Evolutionary conservation across 176 grass and related monocot genomes (phyloP).

Genomic region (Musa troglodytarum): DNA sequence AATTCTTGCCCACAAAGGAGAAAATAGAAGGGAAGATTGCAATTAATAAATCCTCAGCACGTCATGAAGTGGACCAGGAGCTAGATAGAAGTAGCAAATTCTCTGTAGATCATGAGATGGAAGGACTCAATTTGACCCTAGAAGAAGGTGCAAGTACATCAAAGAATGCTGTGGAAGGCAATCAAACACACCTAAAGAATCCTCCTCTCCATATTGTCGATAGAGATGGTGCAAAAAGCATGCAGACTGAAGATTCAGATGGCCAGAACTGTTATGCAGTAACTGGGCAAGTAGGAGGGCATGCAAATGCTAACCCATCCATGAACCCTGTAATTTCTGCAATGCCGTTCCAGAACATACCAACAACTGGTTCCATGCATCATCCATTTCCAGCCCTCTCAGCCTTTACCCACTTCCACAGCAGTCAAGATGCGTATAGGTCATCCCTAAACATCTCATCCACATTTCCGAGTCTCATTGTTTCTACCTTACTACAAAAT

Average conservation of each 20-base stretch:
- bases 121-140: constrained; percentile 17
- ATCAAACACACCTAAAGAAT: constrained; percentile 17
- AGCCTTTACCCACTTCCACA: constrained; percentile 44
- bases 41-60: constrained; percentile 33
- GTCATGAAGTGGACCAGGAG: constrained; percentile 24
- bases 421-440: constrained; percentile 54
- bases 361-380: constrained; percentile 32
- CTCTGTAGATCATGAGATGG: constrained; percentile 23
- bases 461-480: constrained; percentile 61
- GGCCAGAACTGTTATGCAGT: constrained; percentile 27
- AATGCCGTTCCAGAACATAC: constrained; percentile 26
- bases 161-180: constrained; percentile 30
- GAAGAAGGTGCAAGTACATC: constrained; percentile 30
- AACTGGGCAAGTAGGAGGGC: constrained; percentile 28
- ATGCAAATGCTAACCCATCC: constrained; percentile 27
- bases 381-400: constrained; percentile 42
- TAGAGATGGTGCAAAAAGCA: constrained; percentile 22
- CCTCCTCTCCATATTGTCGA: constrained; percentile 10
- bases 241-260: constrained; percentile 24
- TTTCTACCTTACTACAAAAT: constrained; percentile 81
- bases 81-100: constrained; percentile 22
- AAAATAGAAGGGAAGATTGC: constrained; percentile 32
- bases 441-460: constrained; percentile 57
- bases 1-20: constrained; percentile 27
- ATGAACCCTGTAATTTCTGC: constrained; percentile 32